Evolutionary conservation across 1,284 basidiomycete species (phyloP), one percentile per base, ranked within the genome.

Genomic region (Singerocomus rubriflavus): DNA sequence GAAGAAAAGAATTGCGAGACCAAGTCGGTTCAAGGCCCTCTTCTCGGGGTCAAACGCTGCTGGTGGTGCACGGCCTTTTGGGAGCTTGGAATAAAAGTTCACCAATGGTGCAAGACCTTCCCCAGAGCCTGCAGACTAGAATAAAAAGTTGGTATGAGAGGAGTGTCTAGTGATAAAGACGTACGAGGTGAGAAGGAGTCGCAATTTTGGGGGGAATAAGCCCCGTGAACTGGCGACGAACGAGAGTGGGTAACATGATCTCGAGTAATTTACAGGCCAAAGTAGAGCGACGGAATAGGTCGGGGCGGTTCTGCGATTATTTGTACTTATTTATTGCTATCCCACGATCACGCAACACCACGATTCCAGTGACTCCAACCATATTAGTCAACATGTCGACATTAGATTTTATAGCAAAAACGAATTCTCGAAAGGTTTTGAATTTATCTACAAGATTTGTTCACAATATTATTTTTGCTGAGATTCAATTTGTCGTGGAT

Each of bases 171-270:
- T 3, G 2, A 10, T 12, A 4, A 29, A 27, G 21, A 70, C 89
- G 67, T 72, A 93, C 90, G 56, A 96, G 85, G 62, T 91, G 84
- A 52, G 82, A 80, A 5, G 93, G 94, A 21, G 93, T 91, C 49
- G 94, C 93, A 66, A 98, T 88, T 78, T 98, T 98, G 49, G 94
- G 94, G 40, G 94, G 94, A 62, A 97, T 85, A 56, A 96, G 82
- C 51, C 85, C 84, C 59, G 80, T 79, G 62, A 94, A 83, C 65
- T 87, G 81, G 67, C 89, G 88, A 69, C 91, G 87, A 70, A 85
- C 77, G 72, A 91, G 82, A 54, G 91, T 84, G 60, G 90, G 80
- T 75, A 87, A 81, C 91, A 95, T 95, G 33, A 32, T 47, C 45
- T 65, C 30, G 44, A 25, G 3, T 14, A 13, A n/a, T 26, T n/a